A percentile compares a stretch with the other conserved stretches of the same genome.
Evolutionary conservation across 2,329 filamentous ascomycete genomes (phyloP).

Genomic region (Neopestalotiopsis rosae): DNA sequence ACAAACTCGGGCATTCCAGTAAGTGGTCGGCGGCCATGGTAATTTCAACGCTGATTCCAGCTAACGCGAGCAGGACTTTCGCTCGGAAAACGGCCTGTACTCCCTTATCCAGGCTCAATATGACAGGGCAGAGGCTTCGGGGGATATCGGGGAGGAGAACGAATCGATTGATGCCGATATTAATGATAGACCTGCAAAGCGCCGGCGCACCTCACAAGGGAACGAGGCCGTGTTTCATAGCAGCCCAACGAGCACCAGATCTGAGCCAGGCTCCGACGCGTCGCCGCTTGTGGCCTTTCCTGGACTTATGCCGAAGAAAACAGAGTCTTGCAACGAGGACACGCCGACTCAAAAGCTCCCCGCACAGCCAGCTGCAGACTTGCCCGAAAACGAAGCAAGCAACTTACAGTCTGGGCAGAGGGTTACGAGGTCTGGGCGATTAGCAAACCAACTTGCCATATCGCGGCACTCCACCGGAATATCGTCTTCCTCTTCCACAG

Average conservation of each 20-base stretch:
- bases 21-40: slow-evolving; percentile 33
- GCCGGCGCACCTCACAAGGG: slow-evolving; percentile 16
- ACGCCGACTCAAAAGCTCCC: background rate
- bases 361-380: background rate
- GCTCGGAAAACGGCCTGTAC: slow-evolving; percentile 75
- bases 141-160: slow-evolving; percentile 32
- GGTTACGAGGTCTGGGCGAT: slow-evolving; percentile 31
- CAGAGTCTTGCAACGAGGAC: background rate
- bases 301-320: background rate
- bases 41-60: background rate
- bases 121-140: slow-evolving; percentile 53
- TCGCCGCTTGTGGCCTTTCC: slow-evolving; percentile 15
- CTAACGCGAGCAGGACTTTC: slow-evolving; percentile 63
- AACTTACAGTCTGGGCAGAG: slow-evolving; percentile 17
- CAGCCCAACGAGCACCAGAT: background rate
- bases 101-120: slow-evolving; percentile 73
- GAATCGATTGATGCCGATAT: slow-evolving; percentile 31
- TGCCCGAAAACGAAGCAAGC: background rate
- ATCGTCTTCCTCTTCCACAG: slow-evolving; percentile 29
- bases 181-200: slow-evolving; percentile 30
- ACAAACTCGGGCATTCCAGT: slow-evolving; percentile 80
- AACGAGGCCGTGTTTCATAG: background rate
- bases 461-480: slow-evolving; percentile 29
- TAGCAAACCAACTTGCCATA: slow-evolving; percentile 26
- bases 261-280: slow-evolving; percentile 22